Percentiles rank a stretch among this genome's conserved stretches.
Evolutionary conservation across 2,329 filamentous ascomycete species (phyloP).

Genomic region (Hymenoscyphus linearis): DNA sequence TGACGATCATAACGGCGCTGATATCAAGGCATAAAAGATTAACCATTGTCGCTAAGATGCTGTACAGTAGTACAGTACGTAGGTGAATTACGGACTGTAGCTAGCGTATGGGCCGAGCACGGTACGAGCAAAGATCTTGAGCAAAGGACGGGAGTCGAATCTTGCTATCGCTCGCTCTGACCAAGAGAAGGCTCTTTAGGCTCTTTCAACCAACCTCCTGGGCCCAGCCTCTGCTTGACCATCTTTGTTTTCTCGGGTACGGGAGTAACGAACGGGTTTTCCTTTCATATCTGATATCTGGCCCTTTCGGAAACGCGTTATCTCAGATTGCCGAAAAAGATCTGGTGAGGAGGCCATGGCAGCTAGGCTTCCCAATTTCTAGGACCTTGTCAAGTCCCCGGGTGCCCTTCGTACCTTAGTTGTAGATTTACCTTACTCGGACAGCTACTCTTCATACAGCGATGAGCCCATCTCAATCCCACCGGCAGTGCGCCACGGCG

Average conservation of each 20-base stretch:
- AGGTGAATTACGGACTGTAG: not conserved
- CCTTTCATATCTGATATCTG: not conserved
- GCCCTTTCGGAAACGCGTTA: not conserved
- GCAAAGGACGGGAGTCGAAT: too few species aligned
- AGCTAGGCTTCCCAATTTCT: not conserved
- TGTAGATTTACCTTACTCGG: not conserved
- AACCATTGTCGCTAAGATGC: not conserved
- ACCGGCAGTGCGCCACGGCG: not conserved
- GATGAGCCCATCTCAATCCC: too few species aligned
- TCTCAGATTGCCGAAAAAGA: not conserved
- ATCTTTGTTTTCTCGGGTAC: too few species aligned
- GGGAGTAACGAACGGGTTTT: too few species aligned
- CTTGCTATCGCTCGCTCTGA: too few species aligned
- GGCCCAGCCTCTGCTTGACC: too few species aligned
- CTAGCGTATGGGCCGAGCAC: not conserved
- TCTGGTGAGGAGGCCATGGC: not conserved
- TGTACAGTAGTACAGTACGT: not conserved
- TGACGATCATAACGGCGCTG: slow-evolving; percentile 10
- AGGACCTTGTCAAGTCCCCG: not conserved
- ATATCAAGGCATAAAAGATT: slow-evolving; percentile 11
- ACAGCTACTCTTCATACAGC: too few species aligned
- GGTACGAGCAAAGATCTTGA: too few species aligned
- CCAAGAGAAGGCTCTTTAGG: too few species aligned
- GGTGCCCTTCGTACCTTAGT: too few species aligned
- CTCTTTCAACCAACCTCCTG: too few species aligned